These are phyloP conservation scores for Craspedostauros australis DNA, from an alignment of 108 stramenopile species.

Conservation along the genomic window DNA sequence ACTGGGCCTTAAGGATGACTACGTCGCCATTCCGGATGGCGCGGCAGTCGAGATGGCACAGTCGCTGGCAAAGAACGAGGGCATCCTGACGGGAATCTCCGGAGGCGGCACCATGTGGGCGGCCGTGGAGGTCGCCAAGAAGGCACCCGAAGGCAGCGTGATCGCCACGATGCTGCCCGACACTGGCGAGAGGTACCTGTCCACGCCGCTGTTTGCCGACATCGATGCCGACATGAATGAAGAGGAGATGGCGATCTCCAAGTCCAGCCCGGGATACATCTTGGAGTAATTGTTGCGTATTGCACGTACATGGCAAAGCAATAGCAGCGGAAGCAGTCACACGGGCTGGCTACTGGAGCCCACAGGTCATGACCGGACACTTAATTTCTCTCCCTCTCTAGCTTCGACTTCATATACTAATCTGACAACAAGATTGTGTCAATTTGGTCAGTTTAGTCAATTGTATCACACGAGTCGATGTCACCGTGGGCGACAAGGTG, in stretches of 20 bases:
- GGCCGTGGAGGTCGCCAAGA: conserved; percentile 67
- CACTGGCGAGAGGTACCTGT: conserved; percentile 78
- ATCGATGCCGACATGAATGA: conserved; percentile 78
- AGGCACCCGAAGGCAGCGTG: conserved; percentile 51
- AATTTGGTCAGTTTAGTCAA: too few relatives aligned
- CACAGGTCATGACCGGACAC: too few relatives aligned
- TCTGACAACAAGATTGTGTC: too few relatives aligned
- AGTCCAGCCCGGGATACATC: conserved; percentile 41
- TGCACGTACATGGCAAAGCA: too few relatives aligned
- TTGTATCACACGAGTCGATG: too few relatives aligned
- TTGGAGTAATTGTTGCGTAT: conserved; percentile 21
- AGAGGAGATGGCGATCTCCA: conserved; percentile 55
- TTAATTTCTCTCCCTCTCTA: too few relatives aligned
- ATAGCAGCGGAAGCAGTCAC: too few relatives aligned
- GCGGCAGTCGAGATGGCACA: conserved; percentile 47
- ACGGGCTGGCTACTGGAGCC: too few relatives aligned
- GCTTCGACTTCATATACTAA: too few relatives aligned
- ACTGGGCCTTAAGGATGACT: conserved; percentile 34
- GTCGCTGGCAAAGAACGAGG: conserved; percentile 73
- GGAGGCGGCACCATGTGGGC: conserved; percentile 68
- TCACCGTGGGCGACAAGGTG: too few relatives aligned
- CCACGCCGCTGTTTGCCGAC: conserved; percentile 29
- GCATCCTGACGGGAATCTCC: conserved; percentile 64
- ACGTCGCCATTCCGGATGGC: conserved; percentile 37
- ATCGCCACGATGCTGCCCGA: conserved; percentile 72